Evolutionary conservation across 2,329 filamentous ascomycete genomes (phyloP).

Genomic region (Tolypocladium ophioglossoides): DNA sequence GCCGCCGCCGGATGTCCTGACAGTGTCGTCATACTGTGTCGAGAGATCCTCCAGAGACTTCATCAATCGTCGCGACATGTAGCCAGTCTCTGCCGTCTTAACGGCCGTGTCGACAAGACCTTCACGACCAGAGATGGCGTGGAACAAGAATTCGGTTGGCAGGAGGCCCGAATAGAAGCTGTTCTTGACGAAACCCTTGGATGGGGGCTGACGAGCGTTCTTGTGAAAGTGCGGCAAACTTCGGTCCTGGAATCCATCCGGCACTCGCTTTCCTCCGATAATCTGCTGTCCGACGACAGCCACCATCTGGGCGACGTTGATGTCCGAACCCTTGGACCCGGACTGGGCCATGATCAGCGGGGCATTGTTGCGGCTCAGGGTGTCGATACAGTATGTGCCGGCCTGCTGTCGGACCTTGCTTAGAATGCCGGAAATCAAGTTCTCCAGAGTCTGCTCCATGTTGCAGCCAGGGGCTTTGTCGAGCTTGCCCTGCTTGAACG

Average conservation of each 20-base stretch:
- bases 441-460: constrained; percentile 86
- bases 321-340: constrained; percentile 90
- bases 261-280: constrained; percentile 85
- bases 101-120: constrained; percentile 97
- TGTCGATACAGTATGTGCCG: constrained; percentile 81
- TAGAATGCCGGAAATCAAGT: constrained; percentile 79
- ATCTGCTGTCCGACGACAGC: constrained; percentile 96
- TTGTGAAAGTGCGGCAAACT: constrained; percentile 94
- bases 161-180: constrained; percentile 91
- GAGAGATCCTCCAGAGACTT: constrained; percentile 95
- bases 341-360: constrained; percentile 96
- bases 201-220: constrained; percentile 80
- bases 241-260: constrained; percentile 92
- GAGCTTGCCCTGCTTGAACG: constrained; percentile 70
- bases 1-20: constrained; percentile 77
- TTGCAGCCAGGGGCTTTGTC: constrained; percentile 83
- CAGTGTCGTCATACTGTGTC: constrained; percentile 87
- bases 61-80: constrained; percentile 98
- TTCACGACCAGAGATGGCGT: constrained; percentile 97
- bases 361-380: constrained; percentile 83
- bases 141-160: constrained; percentile 92
- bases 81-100: constrained; percentile 97
- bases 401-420: constrained; percentile 86
- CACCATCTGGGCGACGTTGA: constrained; percentile 99
- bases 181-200: constrained; percentile 93